Base-by-base conservation (phyloP, 345 rosid genomes). In the Carallia brachiata region DNA sequence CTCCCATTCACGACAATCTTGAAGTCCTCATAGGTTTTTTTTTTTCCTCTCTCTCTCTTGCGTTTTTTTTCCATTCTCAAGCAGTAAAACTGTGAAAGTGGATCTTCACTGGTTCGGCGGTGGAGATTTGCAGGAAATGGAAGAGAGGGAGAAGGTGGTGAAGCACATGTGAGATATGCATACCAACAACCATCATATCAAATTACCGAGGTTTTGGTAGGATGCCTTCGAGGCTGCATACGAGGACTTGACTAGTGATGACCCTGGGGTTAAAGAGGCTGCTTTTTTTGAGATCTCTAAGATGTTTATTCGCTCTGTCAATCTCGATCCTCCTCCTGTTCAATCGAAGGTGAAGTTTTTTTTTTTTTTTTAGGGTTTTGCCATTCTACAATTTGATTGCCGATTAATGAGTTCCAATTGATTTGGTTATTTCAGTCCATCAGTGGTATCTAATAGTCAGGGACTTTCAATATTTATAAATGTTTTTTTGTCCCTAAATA, bases 121-220 rank as follows among this genome's bases (percentile, higher is more conserved):
- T 56, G 64, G 36, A 57, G 70, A 66, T 48, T 23, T 4, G 19
- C 61, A 90, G 94, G 97, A 90, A 79, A 88, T 85, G 90, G 97
- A 90, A 81, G 97, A 88, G 70, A 79, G 94, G 58, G 97, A 88
- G 87, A 89, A 82, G 73, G 92, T 87, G 36, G 94, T 90, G 86
- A 88, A 83, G 83, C 97, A 83, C 60, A 90, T 88, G 89, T 90
- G 94, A 94, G 94, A 90, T 79, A 84, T 83, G 57, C 88, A 88
- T 66, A 88, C 84, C 27, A 90, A 77, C 56, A 85, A 77, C 76
- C 90, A 79, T 67, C 84, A 90, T 87, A 82, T 88, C 75, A 88
- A 84, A 66, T 79, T 90, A 40, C 87, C 92, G 52, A 70, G 84
- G 47, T 90, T 90, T 73, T 90, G 97, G 97, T 90, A 82, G 69